Conservation (phyloP, 116 monocot species). For the Trichopus zeylanicus region DNA sequence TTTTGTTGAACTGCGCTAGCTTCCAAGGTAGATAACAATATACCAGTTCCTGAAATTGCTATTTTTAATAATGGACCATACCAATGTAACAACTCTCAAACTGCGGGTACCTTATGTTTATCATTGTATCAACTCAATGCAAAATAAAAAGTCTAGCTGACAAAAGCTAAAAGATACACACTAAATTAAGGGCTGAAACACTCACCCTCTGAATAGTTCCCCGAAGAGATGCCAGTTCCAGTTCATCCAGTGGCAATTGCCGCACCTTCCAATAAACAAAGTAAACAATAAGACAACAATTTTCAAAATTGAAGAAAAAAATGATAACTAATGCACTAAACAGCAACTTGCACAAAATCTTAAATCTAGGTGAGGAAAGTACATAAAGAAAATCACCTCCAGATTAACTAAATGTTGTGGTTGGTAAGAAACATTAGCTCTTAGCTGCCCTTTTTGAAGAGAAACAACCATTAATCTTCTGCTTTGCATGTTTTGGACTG, state of each 20-base stretch:
- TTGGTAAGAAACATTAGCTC: conserved; percentile 73
- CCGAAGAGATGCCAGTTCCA: conserved; percentile 91
- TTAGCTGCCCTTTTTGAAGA: conserved; percentile 94
- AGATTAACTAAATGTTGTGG: conserved; percentile 72
- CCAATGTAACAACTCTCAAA: neutral
- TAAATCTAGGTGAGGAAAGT: neutral
- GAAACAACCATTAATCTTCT: conserved; percentile 48
- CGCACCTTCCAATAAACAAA: conserved; percentile 37
- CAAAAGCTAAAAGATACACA: neutral
- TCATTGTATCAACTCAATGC: neutral
- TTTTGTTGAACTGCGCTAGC: too few relatives aligned
- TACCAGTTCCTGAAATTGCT: neutral
- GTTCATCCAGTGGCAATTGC: conserved; percentile 88
- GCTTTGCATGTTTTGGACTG: conserved; percentile 27
- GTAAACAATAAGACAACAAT: conserved; percentile 2
- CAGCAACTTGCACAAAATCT: neutral
- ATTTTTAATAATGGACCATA: neutral
- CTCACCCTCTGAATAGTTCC: conserved; percentile 85
- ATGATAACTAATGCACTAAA: neutral
- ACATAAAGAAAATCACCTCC: conserved; percentile 72
- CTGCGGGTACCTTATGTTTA: neutral
- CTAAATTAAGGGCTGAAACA: neutral
- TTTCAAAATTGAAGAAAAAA: neutral
- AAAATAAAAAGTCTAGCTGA: neutral
- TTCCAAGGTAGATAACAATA: neutral